Evolutionary conservation across 2,329 filamentous ascomycete genomes (phyloP).

Genomic region (Aaosphaeria pasadenensis): DNA sequence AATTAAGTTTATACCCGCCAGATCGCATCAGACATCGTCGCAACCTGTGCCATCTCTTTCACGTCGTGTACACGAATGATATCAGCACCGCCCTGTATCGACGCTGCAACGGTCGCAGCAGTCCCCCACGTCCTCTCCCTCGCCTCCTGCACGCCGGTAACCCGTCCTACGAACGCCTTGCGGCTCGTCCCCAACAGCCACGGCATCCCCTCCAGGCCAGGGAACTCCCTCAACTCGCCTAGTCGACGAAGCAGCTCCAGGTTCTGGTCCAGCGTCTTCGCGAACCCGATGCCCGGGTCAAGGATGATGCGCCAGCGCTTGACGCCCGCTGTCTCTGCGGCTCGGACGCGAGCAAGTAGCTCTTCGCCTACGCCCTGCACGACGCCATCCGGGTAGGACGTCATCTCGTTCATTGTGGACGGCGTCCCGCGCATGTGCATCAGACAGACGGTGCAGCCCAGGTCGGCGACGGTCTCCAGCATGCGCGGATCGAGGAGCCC

Average conservation of each 20-base stretch:
- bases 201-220: conserved; percentile 65
- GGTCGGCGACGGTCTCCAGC: conserved; percentile 73
- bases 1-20: conserved; percentile 53
- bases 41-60: conserved; percentile 78
- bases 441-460: conserved; percentile 75
- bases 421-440: conserved; percentile 96
- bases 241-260: conserved; percentile 71
- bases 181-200: conserved; percentile 89
- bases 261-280: conserved; percentile 80
- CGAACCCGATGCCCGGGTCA: conserved; percentile 92
- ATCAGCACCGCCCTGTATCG: conserved; percentile 83
- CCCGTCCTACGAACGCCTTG: conserved; percentile 81
- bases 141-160: conserved; percentile 73
- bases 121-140: conserved; percentile 78
- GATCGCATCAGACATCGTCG: conserved; percentile 88
- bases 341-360: conserved; percentile 66
- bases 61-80: conserved; percentile 92
- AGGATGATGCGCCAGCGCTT: conserved; percentile 91
- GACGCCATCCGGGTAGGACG: conserved; percentile 64
- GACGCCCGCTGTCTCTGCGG: conserved; percentile 78
- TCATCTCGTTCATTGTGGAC: conserved; percentile 69
- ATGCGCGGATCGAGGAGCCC: conserved; percentile 76
- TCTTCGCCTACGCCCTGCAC: conserved; percentile 65
- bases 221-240: conserved; percentile 50
- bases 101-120: conserved; percentile 80